Percentiles rank a stretch among this genome's conserved stretches.
These are phyloP conservation scores for Lasiodiplodia sp. DNA, from an alignment of 2,329 filamentous ascomycete genomes.

Conservation along the genomic window DNA sequence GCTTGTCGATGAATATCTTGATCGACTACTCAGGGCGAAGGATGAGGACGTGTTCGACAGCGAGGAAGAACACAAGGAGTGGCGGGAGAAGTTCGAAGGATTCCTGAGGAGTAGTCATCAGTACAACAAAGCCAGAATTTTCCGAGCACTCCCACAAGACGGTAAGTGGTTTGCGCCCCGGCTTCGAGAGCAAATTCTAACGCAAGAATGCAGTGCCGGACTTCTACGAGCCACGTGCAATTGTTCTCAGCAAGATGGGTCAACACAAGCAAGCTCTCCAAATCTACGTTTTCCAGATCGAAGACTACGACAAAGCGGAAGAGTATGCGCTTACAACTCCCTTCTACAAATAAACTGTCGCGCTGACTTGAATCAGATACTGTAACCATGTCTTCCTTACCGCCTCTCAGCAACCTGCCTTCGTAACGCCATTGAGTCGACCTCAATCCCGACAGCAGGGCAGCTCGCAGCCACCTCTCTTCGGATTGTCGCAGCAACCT, in stretches of 20 bases:
- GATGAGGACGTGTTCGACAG: slow-evolving; percentile 37
- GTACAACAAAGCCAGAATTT: slow-evolving; percentile 81
- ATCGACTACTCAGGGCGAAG: slow-evolving; percentile 52
- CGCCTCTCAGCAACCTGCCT: slow-evolving; percentile 39
- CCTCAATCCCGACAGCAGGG: slow-evolving; percentile 13
- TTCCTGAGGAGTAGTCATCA: slow-evolving; percentile 80
- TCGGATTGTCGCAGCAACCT: no score
- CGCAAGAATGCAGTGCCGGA: slow-evolving; percentile 66
- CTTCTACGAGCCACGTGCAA: slow-evolving; percentile 89
- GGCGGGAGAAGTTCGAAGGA: slow-evolving; percentile 71
- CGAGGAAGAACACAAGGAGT: slow-evolving; percentile 49
- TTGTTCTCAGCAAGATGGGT: slow-evolving; percentile 93
- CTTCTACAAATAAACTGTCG: slow-evolving; percentile 57
- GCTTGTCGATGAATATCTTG: slow-evolving; percentile 76
- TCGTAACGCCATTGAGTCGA: slow-evolving; percentile 33
- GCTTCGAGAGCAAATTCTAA: slow-evolving; percentile 19
- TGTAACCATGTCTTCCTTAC: slow-evolving; percentile 83
- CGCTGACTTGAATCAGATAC: slow-evolving; percentile 57
- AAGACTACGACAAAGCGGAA: slow-evolving; percentile 88
- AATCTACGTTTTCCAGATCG: slow-evolving; percentile 95
- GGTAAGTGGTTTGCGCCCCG: slow-evolving; percentile 60
- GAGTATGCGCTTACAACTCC: slow-evolving; percentile 62
- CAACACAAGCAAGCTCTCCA: slow-evolving; percentile 95
- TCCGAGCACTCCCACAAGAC: slow-evolving; percentile 79
- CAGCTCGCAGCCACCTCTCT: slow-evolving; percentile 42